These are phyloP conservation scores for Trichophyton equinum DNA, from an alignment of 2,329 filamentous ascomycete species.

Conservation along the genomic window DNA sequence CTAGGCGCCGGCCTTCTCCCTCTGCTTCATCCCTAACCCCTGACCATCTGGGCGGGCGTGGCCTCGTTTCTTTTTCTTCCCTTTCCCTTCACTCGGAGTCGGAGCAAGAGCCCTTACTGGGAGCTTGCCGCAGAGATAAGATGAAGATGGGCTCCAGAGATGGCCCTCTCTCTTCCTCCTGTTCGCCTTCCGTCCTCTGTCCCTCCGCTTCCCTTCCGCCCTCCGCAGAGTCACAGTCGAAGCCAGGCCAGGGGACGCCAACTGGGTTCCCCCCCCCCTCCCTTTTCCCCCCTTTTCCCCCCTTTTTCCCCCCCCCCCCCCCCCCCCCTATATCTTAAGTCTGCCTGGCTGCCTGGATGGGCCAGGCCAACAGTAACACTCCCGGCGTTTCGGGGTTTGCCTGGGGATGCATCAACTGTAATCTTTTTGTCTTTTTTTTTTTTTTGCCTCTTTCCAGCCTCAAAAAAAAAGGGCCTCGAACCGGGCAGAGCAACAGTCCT, in stretches of 20 bases:
- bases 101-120: not conserved
- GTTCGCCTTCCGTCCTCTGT: not conserved
- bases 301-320: too few relatives aligned
- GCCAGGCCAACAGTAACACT: not conserved
- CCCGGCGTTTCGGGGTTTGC: constrained; percentile 2
- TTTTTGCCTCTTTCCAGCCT: not conserved
- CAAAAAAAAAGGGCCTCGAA: too few relatives aligned
- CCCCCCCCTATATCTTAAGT: too few relatives aligned
- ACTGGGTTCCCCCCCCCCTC: not conserved
- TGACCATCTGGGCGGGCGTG: not conserved
- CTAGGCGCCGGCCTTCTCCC: too few relatives aligned
- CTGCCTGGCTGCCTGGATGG: too few relatives aligned
- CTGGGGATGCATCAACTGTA: not conserved
- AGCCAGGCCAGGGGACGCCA: too few relatives aligned
- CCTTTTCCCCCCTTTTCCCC: too few relatives aligned
- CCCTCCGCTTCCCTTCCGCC: not conserved
- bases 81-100: not conserved
- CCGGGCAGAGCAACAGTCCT: too few relatives aligned
- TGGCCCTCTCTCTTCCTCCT: too few relatives aligned
- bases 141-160: too few relatives aligned
- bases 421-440: too few relatives aligned
- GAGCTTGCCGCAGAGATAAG: not conserved
- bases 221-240: not conserved
- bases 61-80: too few relatives aligned
- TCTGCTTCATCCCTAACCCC: not conserved